Evolutionary conservation across 352 stramenopile genomes (phyloP), one percentile per base, ranked within the genome.

Genomic region (Globisporangium takayamanum): DNA sequence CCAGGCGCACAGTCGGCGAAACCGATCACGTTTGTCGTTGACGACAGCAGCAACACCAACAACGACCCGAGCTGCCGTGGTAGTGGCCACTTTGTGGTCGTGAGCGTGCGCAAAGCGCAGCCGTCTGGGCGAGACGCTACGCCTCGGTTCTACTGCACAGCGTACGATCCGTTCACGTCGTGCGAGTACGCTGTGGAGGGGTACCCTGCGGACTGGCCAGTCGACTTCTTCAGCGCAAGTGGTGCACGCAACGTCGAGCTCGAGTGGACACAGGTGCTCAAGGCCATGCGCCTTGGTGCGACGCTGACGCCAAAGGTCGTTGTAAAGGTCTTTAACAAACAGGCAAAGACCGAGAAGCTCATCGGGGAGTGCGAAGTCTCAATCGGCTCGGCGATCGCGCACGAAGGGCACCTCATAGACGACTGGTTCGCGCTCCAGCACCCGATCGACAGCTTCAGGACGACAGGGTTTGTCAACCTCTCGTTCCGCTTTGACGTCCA

Each of bases 111-210:
- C 1, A 80, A 71, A 64, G 76, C 81, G 2, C 64, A 80, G 1
- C 71, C 76, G 0, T 64, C 68, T 22, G 42, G 60, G 20, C 22
- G 59, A 52, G 62, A 59, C n/a, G 57, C 73, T 5, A 55, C 49
- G 8, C 16, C 67, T 8, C 47, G 71, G 45, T 53, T 94, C 3
- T 94, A 94, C 47, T 94, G 82, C 60, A 94, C 84, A 4, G 84
- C 84, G 5, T 94, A 94, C 60, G 82, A 94, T 26, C 84, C 84
- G 12, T 71, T 86, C 26, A 92, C 82, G 0, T 82, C 84, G 1
- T 89, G 73, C 14, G 84, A 94, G 59, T 94, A 91, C 63, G 63
- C 78, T 0, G 79, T 92, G 0, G 72, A 87, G 51, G 82, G 84
- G 3, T 87, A 73, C 37, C 84, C 84, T 7, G 39, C 45, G 0